Conservation (phyloP, 2,329 filamentous ascomycete species). For the Helotiales sp. region DNA sequence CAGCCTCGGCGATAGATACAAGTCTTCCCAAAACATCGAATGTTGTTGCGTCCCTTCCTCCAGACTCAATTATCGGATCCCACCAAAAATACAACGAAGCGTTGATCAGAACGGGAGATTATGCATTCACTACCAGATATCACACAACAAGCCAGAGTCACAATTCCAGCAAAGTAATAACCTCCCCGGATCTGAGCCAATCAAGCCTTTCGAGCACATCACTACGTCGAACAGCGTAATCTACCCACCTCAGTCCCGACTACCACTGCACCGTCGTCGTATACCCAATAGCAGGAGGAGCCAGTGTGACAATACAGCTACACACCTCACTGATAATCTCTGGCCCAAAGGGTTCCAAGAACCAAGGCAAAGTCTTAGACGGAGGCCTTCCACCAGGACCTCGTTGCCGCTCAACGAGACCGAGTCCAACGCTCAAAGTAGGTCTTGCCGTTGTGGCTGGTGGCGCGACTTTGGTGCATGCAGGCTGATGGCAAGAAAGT, state of each 20-base stretch:
- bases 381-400: background rate
- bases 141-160: too few species aligned
- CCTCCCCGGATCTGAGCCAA: too few species aligned
- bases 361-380: slow-evolving; percentile 6
- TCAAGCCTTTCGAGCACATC: too few species aligned
- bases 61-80: too few species aligned
- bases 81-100: too few species aligned
- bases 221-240: too few species aligned
- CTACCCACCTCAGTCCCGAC: background rate
- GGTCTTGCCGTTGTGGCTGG: background rate
- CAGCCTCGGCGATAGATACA: too few species aligned
- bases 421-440: background rate
- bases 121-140: too few species aligned
- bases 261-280: background rate
- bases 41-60: too few species aligned
- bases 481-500: background rate
- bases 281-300: slow-evolving; percentile 5
- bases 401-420: background rate
- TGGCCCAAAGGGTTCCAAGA: slow-evolving; percentile 12
- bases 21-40: too few species aligned
- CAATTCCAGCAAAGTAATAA: too few species aligned
- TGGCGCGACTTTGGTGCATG: background rate
- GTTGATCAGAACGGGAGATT: too few species aligned
- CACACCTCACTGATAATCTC: slow-evolving; percentile 11
- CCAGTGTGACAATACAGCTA: slow-evolving; percentile 7